Percentiles rank a stretch among this genome's conserved stretches.
phyloP scores from a whole-genome alignment of 768 basidiomycete genomes.

The Clavaria fumosa region DNA sequence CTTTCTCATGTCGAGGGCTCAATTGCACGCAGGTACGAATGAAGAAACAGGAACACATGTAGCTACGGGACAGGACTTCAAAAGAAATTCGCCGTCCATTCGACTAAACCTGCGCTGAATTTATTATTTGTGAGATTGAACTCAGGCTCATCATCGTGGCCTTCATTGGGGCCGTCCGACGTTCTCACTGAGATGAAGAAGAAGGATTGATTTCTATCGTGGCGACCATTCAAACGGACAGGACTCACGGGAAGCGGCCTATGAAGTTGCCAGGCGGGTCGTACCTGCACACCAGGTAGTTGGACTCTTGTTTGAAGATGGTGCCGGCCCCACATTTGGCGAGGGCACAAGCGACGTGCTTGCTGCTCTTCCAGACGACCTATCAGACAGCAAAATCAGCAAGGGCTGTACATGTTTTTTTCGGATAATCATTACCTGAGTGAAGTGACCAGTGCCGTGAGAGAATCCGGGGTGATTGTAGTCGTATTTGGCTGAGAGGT shows the following conservation, averaged over 20 bases:
- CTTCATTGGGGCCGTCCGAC: too few species aligned
- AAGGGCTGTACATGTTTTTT: not conserved
- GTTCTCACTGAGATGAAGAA: constrained; percentile 4
- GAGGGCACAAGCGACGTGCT: constrained; percentile 32
- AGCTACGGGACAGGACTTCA: too few species aligned
- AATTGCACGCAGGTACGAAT: too few species aligned
- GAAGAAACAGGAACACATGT: too few species aligned
- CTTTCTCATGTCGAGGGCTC: too few species aligned
- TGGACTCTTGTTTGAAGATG: constrained; percentile 13
- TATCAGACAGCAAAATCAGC: constrained; percentile 10
- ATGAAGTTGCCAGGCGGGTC: constrained; percentile 16
- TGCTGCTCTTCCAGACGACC: constrained; percentile 40
- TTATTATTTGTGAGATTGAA: constrained; percentile 1
- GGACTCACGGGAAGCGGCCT: constrained; percentile 14
- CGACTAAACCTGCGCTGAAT: too few species aligned
- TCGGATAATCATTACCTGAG: constrained; percentile 13
- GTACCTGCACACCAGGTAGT: constrained; percentile 18
- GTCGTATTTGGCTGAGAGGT: constrained; percentile 13
- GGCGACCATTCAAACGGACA: not conserved
- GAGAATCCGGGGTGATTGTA: constrained; percentile 18
- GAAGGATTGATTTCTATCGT: not conserved
- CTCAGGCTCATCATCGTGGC: constrained; percentile 1
- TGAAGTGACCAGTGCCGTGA: constrained; percentile 17
- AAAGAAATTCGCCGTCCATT: too few species aligned
- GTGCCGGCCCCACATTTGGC: constrained; percentile 21